Conservation (phyloP, 495 filamentous ascomycete species). For the Neurospora intermedia region DNA sequence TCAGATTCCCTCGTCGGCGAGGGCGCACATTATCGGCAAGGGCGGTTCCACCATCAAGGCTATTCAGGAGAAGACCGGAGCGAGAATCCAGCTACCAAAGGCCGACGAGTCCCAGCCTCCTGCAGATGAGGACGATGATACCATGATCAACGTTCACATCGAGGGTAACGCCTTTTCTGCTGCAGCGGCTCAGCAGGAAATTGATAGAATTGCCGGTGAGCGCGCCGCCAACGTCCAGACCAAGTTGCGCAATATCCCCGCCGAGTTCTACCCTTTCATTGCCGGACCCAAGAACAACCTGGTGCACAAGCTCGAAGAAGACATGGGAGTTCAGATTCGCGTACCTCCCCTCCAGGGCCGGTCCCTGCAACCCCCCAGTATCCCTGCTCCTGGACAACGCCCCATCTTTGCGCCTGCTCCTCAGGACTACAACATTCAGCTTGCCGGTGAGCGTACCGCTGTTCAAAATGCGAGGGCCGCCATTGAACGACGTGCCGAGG, state of each 20-base stretch:
- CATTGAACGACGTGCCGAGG: conserved; percentile 64
- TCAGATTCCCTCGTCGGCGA: conserved; percentile 69
- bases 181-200: conserved; percentile 67
- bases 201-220: conserved; percentile 77
- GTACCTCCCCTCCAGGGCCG: conserved; percentile 73
- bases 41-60: conserved; percentile 82
- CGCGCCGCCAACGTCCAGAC: conserved; percentile 69
- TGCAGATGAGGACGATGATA: conserved; percentile 73
- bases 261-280: conserved; percentile 94
- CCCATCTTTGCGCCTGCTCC: conserved; percentile 56
- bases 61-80: conserved; percentile 73
- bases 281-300: conserved; percentile 65
- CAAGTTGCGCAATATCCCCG: conserved; percentile 67
- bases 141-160: conserved; percentile 71
- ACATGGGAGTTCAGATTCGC: conserved; percentile 55
- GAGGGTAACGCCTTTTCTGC: conserved; percentile 84
- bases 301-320: conserved; percentile 54
- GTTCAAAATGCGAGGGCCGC: conserved; percentile 68
- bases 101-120: conserved; percentile 45
- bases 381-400: conserved; percentile 48
- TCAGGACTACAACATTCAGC: conserved; percentile 59
- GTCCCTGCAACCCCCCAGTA: conserved; percentile 55
- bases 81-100: conserved; percentile 79
- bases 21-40: conserved; percentile 83
- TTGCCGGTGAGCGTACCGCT: conserved; percentile 76